These are phyloP conservation scores for Backusella circina DNA, from an alignment of 192 early-diverging fungal genomes.

Conservation along the genomic window DNA sequence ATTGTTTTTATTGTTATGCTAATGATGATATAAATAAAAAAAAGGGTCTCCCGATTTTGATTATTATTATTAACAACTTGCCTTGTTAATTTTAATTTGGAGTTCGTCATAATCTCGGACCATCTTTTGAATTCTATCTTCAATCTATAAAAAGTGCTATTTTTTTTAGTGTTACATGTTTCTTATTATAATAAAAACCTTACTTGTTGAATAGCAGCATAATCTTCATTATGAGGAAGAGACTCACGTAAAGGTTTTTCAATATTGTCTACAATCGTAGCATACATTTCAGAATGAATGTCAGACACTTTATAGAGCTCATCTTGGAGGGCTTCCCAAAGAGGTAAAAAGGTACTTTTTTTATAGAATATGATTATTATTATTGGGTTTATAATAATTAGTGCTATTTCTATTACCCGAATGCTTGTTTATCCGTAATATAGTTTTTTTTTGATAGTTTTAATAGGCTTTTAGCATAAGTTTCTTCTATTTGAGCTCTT, in stretches of 20 bases:
- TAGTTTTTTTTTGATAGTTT: conserved; percentile 45
- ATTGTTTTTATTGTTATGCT: not conserved
- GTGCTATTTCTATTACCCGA: conserved; percentile 32
- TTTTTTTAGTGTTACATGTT: not conserved
- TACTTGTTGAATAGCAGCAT: conserved; percentile 19
- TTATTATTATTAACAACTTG: not conserved
- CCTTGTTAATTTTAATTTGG: conserved; percentile 24
- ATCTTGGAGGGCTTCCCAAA: conserved; percentile 29
- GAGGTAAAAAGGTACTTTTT: conserved; percentile 19
- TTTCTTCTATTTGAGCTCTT: conserved; percentile 50
- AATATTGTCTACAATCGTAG: conserved; percentile 36
- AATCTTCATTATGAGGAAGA: conserved; percentile 10
- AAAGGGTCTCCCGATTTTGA: not conserved
- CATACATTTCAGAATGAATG: conserved; percentile 33
- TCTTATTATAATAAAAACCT: not conserved
- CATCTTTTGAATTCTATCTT: conserved; percentile 19
- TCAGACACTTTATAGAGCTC: conserved; percentile 30
- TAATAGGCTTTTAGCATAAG: conserved; percentile 44
- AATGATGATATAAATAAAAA: not conserved
- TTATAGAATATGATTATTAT: not conserved
- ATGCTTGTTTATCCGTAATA: conserved; percentile 37
- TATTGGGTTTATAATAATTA: not conserved
- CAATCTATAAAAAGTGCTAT: conserved; percentile 22
- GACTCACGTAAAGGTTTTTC: conserved; percentile 29
- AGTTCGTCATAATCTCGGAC: conserved; percentile 33